Evolutionary conservation across 2,329 filamentous ascomycete genomes (phyloP), one percentile per base, ranked within the genome.

Genomic region (Colletotrichum euphorbiae): DNA sequence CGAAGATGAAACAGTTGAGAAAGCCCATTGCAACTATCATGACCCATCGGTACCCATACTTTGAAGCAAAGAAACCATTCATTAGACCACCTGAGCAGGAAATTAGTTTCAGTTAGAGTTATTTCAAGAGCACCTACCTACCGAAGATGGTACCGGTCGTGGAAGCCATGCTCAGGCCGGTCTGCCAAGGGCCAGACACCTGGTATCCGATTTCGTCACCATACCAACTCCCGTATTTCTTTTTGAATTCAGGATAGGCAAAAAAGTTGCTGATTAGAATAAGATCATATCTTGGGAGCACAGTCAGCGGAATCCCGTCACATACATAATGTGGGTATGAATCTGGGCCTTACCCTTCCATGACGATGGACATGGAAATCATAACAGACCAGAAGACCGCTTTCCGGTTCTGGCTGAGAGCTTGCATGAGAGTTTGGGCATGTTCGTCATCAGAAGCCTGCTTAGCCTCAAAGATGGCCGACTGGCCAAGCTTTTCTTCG

Each of bases 171-270:
- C 83, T 80, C 73, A 88, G 73, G 0, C 79, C 83, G 3, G 83
- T 79, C 71, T 88, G 85, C 85, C 86, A 87, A 6, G 79, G 72
- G 2, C 83, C 80, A 4, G 80, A 80, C 68, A 88, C 79, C 71
- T 85, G 80, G 51, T 83, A 83, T 4, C 77, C 77, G 24, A 77
- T 76, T 38, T 81, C 72, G 0, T 73, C 67, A 42, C 75, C 69
- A 12, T 75, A 70, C 28, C 60, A 80, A 2, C 72, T 73, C 45
- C 83, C 82, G 62, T 83, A 85, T 69, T 76, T 81, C 67, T 73
- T 73, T 19, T 74, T 75, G 70, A 79, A 83, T 66, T 67, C 70
- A 0, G 74, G 80, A 72, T 83, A 83, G 4, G 76, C 82, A 67
- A 79, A 83, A 73, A 85, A 83, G 13, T 79, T 81, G 24, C 76